These are phyloP conservation scores for Boletales sp. DNA, from an alignment of 768 basidiomycete species.

Conservation along the genomic window DNA sequence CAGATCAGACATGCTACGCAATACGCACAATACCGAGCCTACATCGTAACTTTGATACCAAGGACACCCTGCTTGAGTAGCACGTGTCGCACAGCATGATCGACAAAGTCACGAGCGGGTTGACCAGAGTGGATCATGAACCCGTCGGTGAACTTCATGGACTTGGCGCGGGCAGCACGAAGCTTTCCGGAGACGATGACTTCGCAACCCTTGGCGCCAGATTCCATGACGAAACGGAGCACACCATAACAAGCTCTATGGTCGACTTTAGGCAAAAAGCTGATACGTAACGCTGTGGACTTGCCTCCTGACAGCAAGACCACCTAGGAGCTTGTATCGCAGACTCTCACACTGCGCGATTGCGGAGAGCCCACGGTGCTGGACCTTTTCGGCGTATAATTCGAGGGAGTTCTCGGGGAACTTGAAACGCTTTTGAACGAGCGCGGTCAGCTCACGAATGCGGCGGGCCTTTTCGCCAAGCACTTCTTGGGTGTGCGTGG, in stretches of 20 bases:
- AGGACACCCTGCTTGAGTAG: constrained; percentile 97
- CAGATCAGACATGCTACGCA: constrained; percentile 9
- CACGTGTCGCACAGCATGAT: constrained; percentile 97
- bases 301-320: constrained; percentile 96
- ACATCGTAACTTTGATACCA: constrained; percentile 99
- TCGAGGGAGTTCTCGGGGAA: constrained; percentile 99
- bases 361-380: constrained; percentile 95
- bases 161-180: constrained; percentile 98
- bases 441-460: constrained; percentile 96
- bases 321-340: constrained; percentile 98
- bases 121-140: constrained; percentile 99
- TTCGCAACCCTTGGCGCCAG: constrained; percentile 98
- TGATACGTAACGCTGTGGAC: constrained; percentile 20
- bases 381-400: constrained; percentile 99
- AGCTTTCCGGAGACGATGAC: constrained; percentile 99
- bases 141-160: constrained; percentile 99
- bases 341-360: constrained; percentile 98
- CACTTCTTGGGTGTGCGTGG: constrained; percentile 98
- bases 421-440: constrained; percentile 99
- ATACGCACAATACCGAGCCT: constrained; percentile 21
- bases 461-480: constrained; percentile 99
- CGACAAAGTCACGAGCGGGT: constrained; percentile 93
- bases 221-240: constrained; percentile 99
- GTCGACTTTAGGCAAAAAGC: neutral
- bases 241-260: constrained; percentile 96